A percentile compares a stretch with the other conserved stretches of the same genome.
These are phyloP conservation scores for Aspergillus neoniger DNA, from an alignment of 2,329 filamentous ascomycete genomes.

Conservation along the genomic window DNA sequence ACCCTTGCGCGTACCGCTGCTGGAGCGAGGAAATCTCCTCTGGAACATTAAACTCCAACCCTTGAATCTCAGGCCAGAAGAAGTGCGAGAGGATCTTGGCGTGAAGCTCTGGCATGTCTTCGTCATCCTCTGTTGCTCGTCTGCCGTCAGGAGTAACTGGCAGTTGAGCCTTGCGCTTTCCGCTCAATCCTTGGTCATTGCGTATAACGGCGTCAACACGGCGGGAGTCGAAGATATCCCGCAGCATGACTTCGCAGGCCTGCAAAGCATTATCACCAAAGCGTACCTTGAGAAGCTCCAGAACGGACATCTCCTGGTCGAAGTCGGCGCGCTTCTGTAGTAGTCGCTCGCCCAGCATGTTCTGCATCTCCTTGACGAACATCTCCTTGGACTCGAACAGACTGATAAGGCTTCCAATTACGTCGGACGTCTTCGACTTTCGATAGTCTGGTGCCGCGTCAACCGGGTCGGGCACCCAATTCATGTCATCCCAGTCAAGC, in stretches of 20 bases:
- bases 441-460: constrained; percentile 93
- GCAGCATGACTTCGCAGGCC: constrained; percentile 95
- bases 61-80: constrained; percentile 84
- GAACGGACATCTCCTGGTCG: constrained; percentile 76
- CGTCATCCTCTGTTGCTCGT: constrained; percentile 18
- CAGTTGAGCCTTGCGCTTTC: constrained; percentile 24
- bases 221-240: constrained; percentile 82
- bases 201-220: constrained; percentile 70
- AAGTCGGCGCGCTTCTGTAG: constrained; percentile 67
- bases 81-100: constrained; percentile 87
- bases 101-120: constrained; percentile 57
- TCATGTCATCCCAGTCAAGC: constrained; percentile 87
- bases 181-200: constrained; percentile 48
- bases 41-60: constrained; percentile 51
- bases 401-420: constrained; percentile 85
- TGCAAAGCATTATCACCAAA: constrained; percentile 86
- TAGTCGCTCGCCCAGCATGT: constrained; percentile 81
- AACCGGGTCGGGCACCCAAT: constrained; percentile 88
- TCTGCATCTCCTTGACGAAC: constrained; percentile 93
- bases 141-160: constrained; percentile 26
- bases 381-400: constrained; percentile 86
- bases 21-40: constrained; percentile 58
- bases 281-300: constrained; percentile 83
- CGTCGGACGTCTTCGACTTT: constrained; percentile 82
- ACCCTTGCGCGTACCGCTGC: constrained; percentile 70